Evolutionary conservation across 1,284 basidiomycete genomes (phyloP), one percentile per base, ranked within the genome.

Genomic region (Moesziomyces aphidis): DNA sequence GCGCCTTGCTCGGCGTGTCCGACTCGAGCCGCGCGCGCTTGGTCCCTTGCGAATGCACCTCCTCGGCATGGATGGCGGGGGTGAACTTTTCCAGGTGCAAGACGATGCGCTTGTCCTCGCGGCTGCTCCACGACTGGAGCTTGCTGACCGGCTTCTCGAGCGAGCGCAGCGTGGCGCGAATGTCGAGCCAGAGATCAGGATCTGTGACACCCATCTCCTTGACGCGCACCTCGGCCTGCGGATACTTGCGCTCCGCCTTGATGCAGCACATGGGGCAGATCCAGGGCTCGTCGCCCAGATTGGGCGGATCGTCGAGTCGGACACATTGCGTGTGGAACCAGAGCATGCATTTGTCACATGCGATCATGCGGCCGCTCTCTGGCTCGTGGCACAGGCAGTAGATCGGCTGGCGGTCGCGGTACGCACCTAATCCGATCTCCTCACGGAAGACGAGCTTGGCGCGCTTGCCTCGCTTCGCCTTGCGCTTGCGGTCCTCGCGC

Each of bases 251-350:
- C 57, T 82, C 80, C 44, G 76, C 67, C 66, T 83, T 84, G 73
- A 82, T 70, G 52, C 79, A 83, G 69, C 83, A 85, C 73, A 83
- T 77, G 5, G 83, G 83, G 47, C 83, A 85, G 49, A 67, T 76
- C 82, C 82, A 85, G 1, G 62, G 57, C 55, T 80, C 73, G 50
- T 75, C 67, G 24, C 69, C 71, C 23, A 77, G 64, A 19, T 78
- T 74, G 23, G 63, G 60, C 17, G 69, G 66, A 19, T 81, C 73
- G n/a, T 65, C 68, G 36, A 84, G 74, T 46, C 74, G 61, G 22
- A 84, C 76, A 57, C 83, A 85, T 23, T 75, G 59, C 21, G 63
- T 78, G 68, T 85, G 83, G 68, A 83, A 85, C 82, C 83, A 84
- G 31, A 77, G 76, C 59, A 72, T 68, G 67, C 83, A 85, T 44